Conservation (phyloP, 176 grass and related monocot species). For the Bromus sterilis region DNA sequence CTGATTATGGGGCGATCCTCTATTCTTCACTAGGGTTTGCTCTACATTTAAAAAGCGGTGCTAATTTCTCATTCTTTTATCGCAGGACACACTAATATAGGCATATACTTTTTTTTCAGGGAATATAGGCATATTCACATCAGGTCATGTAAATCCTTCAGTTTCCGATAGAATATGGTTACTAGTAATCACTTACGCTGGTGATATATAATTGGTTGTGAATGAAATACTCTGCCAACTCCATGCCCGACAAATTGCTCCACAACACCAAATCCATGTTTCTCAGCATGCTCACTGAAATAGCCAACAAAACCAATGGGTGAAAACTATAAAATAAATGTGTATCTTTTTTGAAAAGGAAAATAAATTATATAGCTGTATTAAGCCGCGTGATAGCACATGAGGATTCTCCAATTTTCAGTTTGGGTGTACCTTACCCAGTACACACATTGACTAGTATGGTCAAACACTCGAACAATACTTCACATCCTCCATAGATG, state of each 20-base stretch:
- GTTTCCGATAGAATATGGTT: not conserved
- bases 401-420: not conserved
- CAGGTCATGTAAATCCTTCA: not conserved
- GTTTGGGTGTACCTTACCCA: not conserved
- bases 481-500: not conserved
- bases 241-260: constrained; percentile 88
- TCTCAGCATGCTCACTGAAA: constrained; percentile 78
- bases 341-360: not conserved
- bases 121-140: too few species aligned
- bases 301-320: constrained; percentile 11
- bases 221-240: constrained; percentile 79
- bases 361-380: not conserved
- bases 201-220: constrained; percentile 85
- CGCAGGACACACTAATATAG: not conserved
- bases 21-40: not conserved
- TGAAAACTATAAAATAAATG: not conserved
- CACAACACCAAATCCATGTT: constrained; percentile 58
- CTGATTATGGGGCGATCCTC: not conserved
- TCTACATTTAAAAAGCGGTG: not conserved
- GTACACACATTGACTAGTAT: not conserved
- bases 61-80: not conserved
- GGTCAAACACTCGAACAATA: not conserved
- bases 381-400: not conserved
- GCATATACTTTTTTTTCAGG: too few species aligned
- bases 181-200: constrained; percentile 47